Base-by-base conservation (phyloP, 108 stramenopile species). In the Pseudonitzschia multiseries region DNA sequence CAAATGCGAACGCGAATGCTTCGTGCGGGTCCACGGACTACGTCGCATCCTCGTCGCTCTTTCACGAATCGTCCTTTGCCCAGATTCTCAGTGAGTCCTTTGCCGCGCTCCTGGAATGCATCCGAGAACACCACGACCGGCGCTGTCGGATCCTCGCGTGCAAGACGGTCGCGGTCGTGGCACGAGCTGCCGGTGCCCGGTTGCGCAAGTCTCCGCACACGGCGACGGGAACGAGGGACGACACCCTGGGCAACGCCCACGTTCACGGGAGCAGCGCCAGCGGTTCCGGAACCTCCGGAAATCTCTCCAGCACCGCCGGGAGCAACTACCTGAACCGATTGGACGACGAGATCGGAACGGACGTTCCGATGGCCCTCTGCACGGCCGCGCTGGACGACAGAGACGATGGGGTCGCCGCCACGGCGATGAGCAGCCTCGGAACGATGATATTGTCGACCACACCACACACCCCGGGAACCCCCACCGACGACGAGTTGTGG, bases 281-380 rank as follows among this genome's bases (percentile, higher is more conserved):
- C 61, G 72, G 81, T n/a, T n/a, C n/a, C n/a, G n/a, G n/a, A n/a
- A n/a, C n/a, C n/a, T n/a, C n/a, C n/a, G n/a, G n/a, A 18, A 28
- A 87, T 70, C 9, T 26, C 26, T 26, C 61, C 5, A n/a, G 14
- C 6, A 62, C 61, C n/a, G 61, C 61, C 9, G 61, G 61, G 9
- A 62, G 29, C 33, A 62, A 40, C 29, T 62, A 62, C 32, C 15
- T 62, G 8, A 57, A 65, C 76, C 79, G 75, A 22, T 66, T 89
- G 42, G 84, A 89, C 73, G 90, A 91, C 72, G 85, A 86, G 69
- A 75, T 86, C 4, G 88, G 87, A 18, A 84, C 76, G 10, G 89
- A 83, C 26, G 80, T 83, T n/a, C 84, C 92, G 3, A 73, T 79
- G 53, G 75, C 87, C 2, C 75, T 93, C 12, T 53, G 81, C 5